Evolutionary conservation across 352 stramenopile genomes (phyloP).

Genomic region (Phytophthora europaea): DNA sequence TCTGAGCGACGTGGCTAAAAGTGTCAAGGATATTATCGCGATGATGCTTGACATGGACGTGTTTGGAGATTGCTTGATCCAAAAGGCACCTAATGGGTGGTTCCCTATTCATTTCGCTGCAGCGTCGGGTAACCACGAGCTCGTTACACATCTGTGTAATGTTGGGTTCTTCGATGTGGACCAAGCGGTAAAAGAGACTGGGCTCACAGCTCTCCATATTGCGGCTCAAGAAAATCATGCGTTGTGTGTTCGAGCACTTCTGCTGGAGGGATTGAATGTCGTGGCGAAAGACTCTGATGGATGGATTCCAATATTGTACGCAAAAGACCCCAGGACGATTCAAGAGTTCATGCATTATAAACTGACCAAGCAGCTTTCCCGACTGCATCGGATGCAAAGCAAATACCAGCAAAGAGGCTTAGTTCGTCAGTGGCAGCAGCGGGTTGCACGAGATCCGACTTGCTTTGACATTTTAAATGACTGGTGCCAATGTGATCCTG

Average conservation of each 20-base stretch:
- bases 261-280: constrained; percentile 48
- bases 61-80: constrained; percentile 60
- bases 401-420: constrained; percentile 58
- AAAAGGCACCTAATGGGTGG: constrained; percentile 55
- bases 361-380: constrained; percentile 63
- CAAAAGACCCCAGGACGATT: constrained; percentile 33
- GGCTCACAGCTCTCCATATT: constrained; percentile 71
- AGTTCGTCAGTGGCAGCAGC: constrained; percentile 59
- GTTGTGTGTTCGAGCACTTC: constrained; percentile 49
- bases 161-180: constrained; percentile 49
- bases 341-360: constrained; percentile 72
- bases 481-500: constrained; percentile 59
- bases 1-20: constrained; percentile 27
- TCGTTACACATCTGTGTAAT: constrained; percentile 50
- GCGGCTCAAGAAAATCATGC: constrained; percentile 47
- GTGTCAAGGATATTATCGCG: constrained; percentile 47
- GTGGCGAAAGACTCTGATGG: constrained; percentile 55
- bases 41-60: constrained; percentile 72
- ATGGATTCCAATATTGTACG: constrained; percentile 63
- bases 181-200: constrained; percentile 44
- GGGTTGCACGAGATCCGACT: constrained; percentile 48
- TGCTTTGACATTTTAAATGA: constrained; percentile 80
- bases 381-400: constrained; percentile 57
- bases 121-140: constrained; percentile 56
- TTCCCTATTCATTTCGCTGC: constrained; percentile 63